Evolutionary conservation across 345 rosid species (phyloP).

Genomic region (Dipteronia dyeriana): DNA sequence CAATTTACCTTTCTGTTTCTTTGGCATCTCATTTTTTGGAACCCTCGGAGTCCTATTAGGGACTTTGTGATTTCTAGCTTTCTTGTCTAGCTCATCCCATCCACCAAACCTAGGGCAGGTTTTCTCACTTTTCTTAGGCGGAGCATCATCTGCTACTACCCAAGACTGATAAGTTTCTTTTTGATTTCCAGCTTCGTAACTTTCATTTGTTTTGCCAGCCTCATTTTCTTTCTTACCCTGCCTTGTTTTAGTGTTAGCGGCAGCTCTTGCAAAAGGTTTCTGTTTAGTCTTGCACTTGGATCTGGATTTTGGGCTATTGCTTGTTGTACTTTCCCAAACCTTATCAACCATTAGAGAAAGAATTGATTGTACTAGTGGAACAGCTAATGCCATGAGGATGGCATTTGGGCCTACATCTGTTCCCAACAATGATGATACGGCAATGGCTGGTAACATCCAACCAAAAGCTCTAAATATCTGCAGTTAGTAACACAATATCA

Average conservation of each 20-base stretch:
- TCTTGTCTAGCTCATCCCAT: constrained; percentile 77
- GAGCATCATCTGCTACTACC: constrained; percentile 43
- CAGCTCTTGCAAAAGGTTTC: constrained; percentile 44
- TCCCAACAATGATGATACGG: constrained; percentile 67
- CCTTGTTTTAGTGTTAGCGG: constrained; percentile 27
- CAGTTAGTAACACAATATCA: constrained; percentile 9
- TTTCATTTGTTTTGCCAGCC: constrained; percentile 30
- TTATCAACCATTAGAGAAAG: constrained; percentile 57
- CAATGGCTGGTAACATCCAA: constrained; percentile 83
- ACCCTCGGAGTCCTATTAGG: constrained; percentile 13
- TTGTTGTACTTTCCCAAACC: constrained; percentile 50
- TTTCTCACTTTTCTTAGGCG: constrained; percentile 19
- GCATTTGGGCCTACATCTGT: constrained; percentile 77
- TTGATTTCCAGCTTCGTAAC: constrained; percentile 29
- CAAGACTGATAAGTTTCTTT: constrained; percentile 64
- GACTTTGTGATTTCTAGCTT: constrained; percentile 25
- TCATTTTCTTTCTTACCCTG: constrained; percentile 26
- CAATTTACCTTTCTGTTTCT: constrained; percentile 38
- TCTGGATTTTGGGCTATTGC: constrained; percentile 36
- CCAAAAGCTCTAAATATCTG: constrained; percentile 68
- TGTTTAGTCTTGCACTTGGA: constrained; percentile 33
- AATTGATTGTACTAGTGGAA: constrained; percentile 74
- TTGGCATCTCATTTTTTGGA: constrained; percentile 25
- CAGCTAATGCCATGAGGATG: constrained; percentile 81
- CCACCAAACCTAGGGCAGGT: constrained; percentile 54